These are phyloP conservation scores for Nicotiana attenuata DNA, from an alignment of 257 asterid genomes.

Conservation along the genomic window DNA sequence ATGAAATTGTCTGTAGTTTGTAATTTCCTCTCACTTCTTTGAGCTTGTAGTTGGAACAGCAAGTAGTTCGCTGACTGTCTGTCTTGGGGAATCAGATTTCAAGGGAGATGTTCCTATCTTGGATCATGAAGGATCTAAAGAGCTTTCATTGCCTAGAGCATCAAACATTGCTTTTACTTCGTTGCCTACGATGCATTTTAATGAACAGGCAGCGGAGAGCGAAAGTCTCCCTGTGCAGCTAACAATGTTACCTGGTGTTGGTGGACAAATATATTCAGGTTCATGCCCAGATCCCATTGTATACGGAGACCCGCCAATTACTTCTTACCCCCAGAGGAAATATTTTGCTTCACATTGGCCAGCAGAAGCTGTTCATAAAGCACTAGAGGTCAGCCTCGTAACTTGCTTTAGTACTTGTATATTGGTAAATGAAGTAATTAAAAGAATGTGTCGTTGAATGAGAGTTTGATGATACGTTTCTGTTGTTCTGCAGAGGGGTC, in stretches of 20 bases:
- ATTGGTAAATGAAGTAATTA: background rate
- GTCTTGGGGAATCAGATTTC: conserved; percentile 9
- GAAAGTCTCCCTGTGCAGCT: conserved; percentile 22
- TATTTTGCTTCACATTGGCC: conserved; percentile 31
- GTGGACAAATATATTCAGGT: conserved; percentile 13
- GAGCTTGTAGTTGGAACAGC: conserved; percentile 16
- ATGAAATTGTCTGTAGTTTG: background rate
- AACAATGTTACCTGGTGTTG: conserved; percentile 8
- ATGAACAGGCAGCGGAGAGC: conserved; percentile 9
- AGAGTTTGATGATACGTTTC: background rate
- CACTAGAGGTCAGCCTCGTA: conserved; percentile 32
- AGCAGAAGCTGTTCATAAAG: conserved; percentile 21
- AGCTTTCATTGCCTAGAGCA: conserved; percentile 4
- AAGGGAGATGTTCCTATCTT: conserved; percentile 8
- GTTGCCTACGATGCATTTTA: conserved; percentile 15
- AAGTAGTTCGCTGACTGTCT: conserved; percentile 12
- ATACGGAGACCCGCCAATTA: conserved; percentile 1
- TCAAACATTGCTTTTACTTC: conserved; percentile 17
- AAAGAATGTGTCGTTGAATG: background rate
- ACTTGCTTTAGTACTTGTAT: conserved; percentile 1
- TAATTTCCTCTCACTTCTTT: conserved; percentile 1
- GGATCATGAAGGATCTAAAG: conserved; percentile 9
- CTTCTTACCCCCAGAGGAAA: conserved; percentile 13
- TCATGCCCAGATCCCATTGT: conserved; percentile 20
- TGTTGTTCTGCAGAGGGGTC: conserved; percentile 52